Conservation (phyloP, 2,329 filamentous ascomycete genomes). For the Fusarium incarnatum region DNA sequence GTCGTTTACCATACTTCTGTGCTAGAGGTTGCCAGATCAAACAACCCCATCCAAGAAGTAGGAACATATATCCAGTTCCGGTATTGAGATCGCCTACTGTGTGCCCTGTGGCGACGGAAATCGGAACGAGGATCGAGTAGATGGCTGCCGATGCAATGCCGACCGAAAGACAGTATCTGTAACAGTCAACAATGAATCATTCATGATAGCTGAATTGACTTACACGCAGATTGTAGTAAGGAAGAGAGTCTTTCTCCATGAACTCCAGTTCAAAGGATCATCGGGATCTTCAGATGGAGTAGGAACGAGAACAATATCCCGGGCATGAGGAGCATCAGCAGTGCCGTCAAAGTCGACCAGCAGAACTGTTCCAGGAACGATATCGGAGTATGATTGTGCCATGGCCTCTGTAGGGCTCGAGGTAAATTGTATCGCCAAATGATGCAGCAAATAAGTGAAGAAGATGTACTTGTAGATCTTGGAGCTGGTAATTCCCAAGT, state of each 20-base stretch:
- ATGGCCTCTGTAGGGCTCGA: too few relatives aligned
- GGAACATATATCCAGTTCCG: slow-evolving; percentile 9
- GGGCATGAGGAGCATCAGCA: slow-evolving; percentile 36
- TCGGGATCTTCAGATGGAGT: slow-evolving; percentile 4
- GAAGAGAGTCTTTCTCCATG: neutral
- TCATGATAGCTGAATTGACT: accelerated
- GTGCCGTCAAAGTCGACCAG: slow-evolving; percentile 35
- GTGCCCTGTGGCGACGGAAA: neutral
- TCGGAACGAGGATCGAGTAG: neutral
- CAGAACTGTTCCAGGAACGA: slow-evolving; percentile 39
- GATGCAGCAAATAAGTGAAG: too few relatives aligned
- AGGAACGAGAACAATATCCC: slow-evolving; percentile 21
- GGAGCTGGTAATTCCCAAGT: too few relatives aligned
- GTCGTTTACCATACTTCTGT: neutral
- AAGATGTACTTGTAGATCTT: too few relatives aligned
- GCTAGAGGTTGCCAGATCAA: slow-evolving; percentile 12
- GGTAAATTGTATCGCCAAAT: too few relatives aligned
- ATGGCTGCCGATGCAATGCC: neutral
- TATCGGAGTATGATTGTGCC: neutral
- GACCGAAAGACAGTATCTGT: neutral
- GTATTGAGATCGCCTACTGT: neutral
- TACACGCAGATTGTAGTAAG: neutral
- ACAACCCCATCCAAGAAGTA: slow-evolving; percentile 4
- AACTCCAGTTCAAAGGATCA: slow-evolving; percentile 7
- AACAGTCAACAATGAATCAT: too few relatives aligned